Evolutionary conservation across 1,139 yeast species (phyloP), one percentile per base, ranked within the genome.

Genomic region (Debaryomycetaceae sp.): DNA sequence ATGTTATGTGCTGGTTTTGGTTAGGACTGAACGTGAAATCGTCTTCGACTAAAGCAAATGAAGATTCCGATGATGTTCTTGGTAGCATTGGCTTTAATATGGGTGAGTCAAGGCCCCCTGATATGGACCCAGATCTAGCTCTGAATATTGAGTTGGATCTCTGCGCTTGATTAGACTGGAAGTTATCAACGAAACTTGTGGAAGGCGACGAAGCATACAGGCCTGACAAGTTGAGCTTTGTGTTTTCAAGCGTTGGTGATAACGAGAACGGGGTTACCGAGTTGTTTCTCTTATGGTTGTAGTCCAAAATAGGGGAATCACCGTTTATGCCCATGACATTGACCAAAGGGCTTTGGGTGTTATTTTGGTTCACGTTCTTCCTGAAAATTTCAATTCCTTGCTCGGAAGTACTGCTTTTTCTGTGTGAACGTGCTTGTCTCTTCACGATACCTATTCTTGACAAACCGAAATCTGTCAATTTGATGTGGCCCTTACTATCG

Each of bases 391-490:
- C 79, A 40, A 74, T 68, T 0, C 72, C 75, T 43, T 69, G 76
- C 42, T 74, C 80, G 6, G 77, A 66, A 6, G 75, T 64, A 46
- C 75, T 69, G 49, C 78, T 73, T 41, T 70, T 71, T 24, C 81
- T 53, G 37, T 75, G 75, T 11, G 55, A 43, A 38, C 63, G 54
- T 6, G 72, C 73, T 60, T 89, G 97, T 63, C 98, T 81, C 36
- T 91, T 87, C 35, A 89, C 81, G 40, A 91, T 78, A 23, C 98
- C 98, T 73, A 90, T 83, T 59, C 96, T 72, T 5, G 96, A 87
- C 41, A 95, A 74, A 1, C 99, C 99, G 69, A 95, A 95, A 66
- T 95, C 99, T 0, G 97, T 91, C 50, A 95, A 68, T 62, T 93
- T 95, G 52, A 93, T 67, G 66, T 93, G 99, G 0, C 99, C 99